phyloP scores from a whole-genome alignment of 805 yeast genomes.

The Teunomyces panamensis region DNA sequence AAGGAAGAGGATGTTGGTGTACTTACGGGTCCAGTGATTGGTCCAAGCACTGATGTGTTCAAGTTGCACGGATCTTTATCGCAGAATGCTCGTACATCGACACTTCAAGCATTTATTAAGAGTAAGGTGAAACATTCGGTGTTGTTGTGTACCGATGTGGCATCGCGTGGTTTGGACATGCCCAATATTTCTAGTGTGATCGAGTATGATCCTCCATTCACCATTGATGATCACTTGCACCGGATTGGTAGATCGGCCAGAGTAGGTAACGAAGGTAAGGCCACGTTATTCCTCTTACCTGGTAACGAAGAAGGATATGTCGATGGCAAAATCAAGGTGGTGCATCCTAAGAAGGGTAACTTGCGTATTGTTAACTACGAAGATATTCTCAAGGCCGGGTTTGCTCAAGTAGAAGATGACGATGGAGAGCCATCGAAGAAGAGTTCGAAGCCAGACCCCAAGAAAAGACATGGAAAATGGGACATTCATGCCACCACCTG shows the following conservation, averaged over 20 bases:
- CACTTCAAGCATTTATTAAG: constrained; percentile 61
- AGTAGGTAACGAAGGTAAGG: constrained; percentile 84
- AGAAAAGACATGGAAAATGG: constrained; percentile 58
- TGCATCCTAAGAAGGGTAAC: constrained; percentile 37
- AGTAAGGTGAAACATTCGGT: constrained; percentile 53
- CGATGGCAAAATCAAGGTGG: constrained; percentile 44
- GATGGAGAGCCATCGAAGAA: constrained; percentile 27
- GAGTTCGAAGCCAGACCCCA: constrained; percentile 33
- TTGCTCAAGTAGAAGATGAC: constrained; percentile 35
- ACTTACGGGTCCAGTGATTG: constrained; percentile 52
- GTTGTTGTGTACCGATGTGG: constrained; percentile 94
- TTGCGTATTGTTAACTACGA: constrained; percentile 36
- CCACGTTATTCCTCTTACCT: constrained; percentile 78
- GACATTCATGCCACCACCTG: constrained; percentile 94
- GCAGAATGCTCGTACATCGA: constrained; percentile 78
- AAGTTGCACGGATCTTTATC: constrained; percentile 89
- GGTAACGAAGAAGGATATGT: constrained; percentile 85
- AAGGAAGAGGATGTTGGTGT: constrained; percentile 36
- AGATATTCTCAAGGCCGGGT: constrained; percentile 28
- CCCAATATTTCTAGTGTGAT: constrained; percentile 82
- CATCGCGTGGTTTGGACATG: constrained; percentile 92
- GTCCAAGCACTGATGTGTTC: constrained; percentile 42
- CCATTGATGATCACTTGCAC: constrained; percentile 92
- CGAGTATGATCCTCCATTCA: constrained; percentile 94
- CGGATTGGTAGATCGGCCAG: constrained; percentile 98